Percentiles rank a stretch among this genome's conserved stretches.
Conservation (phyloP, 495 filamentous ascomycete genomes). For the Aspergillus saccharolyticus region DNA sequence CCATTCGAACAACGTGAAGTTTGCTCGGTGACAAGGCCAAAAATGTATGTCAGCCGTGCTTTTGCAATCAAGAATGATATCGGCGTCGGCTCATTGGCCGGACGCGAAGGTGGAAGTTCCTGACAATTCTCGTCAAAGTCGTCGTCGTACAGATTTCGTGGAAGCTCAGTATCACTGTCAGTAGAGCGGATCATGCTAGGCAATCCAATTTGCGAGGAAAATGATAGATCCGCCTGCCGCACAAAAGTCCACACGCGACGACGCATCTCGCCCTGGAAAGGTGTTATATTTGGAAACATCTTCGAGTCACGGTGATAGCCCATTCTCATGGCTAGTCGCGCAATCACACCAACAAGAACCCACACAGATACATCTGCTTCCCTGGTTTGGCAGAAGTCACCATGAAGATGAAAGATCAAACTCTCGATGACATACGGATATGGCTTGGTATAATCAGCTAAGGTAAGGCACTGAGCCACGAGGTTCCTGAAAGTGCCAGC, state of each 20-base stretch:
- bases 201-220: slow-evolving; percentile 86
- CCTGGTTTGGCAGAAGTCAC: slow-evolving; percentile 70
- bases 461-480: slow-evolving; percentile 80
- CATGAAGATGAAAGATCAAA: slow-evolving; percentile 76
- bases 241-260: slow-evolving; percentile 85
- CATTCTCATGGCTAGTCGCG: slow-evolving; percentile 86
- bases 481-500: slow-evolving; percentile 73
- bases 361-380: slow-evolving; percentile 80
- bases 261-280: slow-evolving; percentile 89
- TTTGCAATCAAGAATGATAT: slow-evolving; percentile 87
- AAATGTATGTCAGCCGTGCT: slow-evolving; percentile 56
- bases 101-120: slow-evolving; percentile 68
- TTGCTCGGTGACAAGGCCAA: slow-evolving; percentile 56
- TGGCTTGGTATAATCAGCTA: slow-evolving; percentile 87
- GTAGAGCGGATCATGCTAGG: slow-evolving; percentile 81
- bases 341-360: slow-evolving; percentile 74
- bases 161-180: slow-evolving; percentile 81
- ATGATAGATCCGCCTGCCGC: slow-evolving; percentile 72
- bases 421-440: slow-evolving; percentile 84
- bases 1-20: slow-evolving; percentile 38
- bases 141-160: slow-evolving; percentile 89
- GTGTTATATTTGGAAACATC: slow-evolving; percentile 73
- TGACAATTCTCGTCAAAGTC: slow-evolving; percentile 80
- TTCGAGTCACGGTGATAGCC: slow-evolving; percentile 91
- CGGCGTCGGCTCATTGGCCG: slow-evolving; percentile 72